Base-by-base conservation (phyloP, 345 rosid genomes). In the Pugionium dolabratum region DNA sequence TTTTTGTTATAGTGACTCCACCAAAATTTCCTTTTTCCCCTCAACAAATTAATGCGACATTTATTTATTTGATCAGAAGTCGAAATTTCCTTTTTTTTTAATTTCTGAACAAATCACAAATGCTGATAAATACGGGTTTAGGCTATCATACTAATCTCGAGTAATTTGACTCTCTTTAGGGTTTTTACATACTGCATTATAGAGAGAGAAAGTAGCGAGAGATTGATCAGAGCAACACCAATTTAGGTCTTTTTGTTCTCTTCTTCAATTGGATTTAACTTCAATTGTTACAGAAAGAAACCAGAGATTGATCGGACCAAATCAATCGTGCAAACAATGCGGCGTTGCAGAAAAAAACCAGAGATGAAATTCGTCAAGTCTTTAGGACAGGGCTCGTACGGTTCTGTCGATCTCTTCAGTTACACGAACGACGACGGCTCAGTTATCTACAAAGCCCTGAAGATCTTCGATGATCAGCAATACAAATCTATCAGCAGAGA, bases 361-460 rank as follows among this genome's bases (percentile, higher is more conserved):
- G 56, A 73, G 35, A 43, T 53, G 71, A 42, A 44, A 0, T 73
- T 66, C 32, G 66, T 73, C 2, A 73, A 65, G 37, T 49, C 49
- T 59, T 35, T 73, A 31, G 76, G 76, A 35, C 52, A 65, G 5
- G 76, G 72, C 1, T 6, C 76, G 6, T 66, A 51, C 44, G 67
- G 76, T 35, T 58, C 66, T 37, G 76, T 73, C 1, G 61, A 59
- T 2, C 76, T 73, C 67, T 66, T 5, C 51, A 6, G 45, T 3
- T 35, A 29, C 54, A 41, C 49, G 25, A 43, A 45, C 18, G 31
- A 52, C 36, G 67, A 66, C 37, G 76, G 76, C 46, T 26, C 67
- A 28, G 25, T 1, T 29, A 0, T 18, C 25, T 39, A 43, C 62
- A 66, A 32, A 35, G 76, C 76, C 52, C 67, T 73, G 2, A 73